Conservation (phyloP, 352 stramenopile genomes). For the Phytophthora kernoviae region DNA sequence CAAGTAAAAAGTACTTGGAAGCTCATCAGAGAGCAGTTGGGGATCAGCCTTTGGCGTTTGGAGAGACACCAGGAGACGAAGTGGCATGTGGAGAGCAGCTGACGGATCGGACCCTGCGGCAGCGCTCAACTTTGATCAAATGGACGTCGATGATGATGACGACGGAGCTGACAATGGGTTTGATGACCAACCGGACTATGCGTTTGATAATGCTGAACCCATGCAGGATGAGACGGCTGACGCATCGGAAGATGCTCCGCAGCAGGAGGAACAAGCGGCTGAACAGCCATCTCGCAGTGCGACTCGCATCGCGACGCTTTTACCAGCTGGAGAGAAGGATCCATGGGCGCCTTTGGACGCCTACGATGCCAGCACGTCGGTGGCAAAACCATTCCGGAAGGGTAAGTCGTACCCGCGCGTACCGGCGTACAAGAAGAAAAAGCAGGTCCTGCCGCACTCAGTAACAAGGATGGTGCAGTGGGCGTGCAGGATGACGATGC, state of each 20-base stretch:
- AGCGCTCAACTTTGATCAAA: conserved; percentile 51
- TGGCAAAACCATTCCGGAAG: conserved; percentile 74
- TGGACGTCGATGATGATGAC: conserved; percentile 38
- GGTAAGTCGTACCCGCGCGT: conserved; percentile 66
- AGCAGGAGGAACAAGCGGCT: conserved; percentile 2
- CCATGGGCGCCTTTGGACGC: conserved; percentile 76
- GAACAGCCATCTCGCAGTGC: conserved; percentile 1
- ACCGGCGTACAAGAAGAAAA: conserved; percentile 49
- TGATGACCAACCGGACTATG: conserved; percentile 37
- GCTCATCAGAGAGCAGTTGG: conserved; percentile 15
- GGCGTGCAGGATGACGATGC: conserved; percentile 43
- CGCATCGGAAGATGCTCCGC: conserved; percentile 6
- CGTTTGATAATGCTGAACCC: conserved; percentile 35
- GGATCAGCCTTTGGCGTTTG: conserved; percentile 24
- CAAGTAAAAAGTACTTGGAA: conserved; percentile 71
- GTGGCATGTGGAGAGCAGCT: conserved; percentile 23
- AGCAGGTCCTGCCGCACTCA: conserved; percentile 16
- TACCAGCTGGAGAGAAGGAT: conserved; percentile 46
- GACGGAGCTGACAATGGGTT: conserved; percentile 24
- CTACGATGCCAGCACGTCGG: conserved; percentile 75
- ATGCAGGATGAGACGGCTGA: conserved; percentile 28
- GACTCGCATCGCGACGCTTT: background rate
- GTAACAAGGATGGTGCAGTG: conserved; percentile 40
- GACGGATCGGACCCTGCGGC: conserved; percentile 30
- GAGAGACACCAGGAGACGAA: conserved; percentile 27